phyloP scores from a whole-genome alignment of 176 grass and related monocot genomes.

The Raddia guianensis region DNA sequence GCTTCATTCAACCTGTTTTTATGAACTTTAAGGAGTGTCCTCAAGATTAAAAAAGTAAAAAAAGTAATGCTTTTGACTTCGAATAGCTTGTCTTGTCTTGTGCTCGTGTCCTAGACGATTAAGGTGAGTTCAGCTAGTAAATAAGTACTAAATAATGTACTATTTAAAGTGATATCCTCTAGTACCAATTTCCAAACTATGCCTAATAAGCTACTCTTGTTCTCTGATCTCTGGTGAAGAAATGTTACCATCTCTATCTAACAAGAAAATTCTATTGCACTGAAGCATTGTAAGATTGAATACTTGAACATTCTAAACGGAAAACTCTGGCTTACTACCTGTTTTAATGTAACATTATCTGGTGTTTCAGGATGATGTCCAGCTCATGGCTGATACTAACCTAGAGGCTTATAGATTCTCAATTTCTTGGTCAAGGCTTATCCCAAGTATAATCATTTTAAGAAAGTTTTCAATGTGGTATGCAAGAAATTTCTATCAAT shows the following conservation, averaged over 20 bases:
- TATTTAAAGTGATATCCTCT: not conserved
- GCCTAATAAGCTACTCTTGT: not conserved
- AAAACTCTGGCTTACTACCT: not conserved
- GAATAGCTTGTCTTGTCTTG: too few species aligned
- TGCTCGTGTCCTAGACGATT: not conserved
- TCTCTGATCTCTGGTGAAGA: not conserved
- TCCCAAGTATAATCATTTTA: slow-evolving; percentile 49
- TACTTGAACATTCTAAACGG: not conserved
- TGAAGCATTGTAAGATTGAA: not conserved
- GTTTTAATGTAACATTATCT: not conserved
- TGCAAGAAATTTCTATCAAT: not conserved
- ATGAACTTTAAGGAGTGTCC: too few species aligned
- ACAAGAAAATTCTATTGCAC: not conserved
- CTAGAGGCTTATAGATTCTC: slow-evolving; percentile 79
- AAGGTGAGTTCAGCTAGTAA: not conserved
- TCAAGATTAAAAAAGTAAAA: too few species aligned
- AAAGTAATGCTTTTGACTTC: too few species aligned
- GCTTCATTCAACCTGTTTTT: too few species aligned
- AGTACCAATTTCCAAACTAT: too few species aligned
- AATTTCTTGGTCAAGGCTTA: slow-evolving; percentile 79
- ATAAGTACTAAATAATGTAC: not conserved
- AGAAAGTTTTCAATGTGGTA: not conserved
- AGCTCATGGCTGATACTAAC: slow-evolving; percentile 56
- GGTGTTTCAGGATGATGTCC: slow-evolving; percentile 65
- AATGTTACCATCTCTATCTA: not conserved